Base-by-base conservation (phyloP, 768 basidiomycete genomes). In the Clitopilus passeckerianus region DNA sequence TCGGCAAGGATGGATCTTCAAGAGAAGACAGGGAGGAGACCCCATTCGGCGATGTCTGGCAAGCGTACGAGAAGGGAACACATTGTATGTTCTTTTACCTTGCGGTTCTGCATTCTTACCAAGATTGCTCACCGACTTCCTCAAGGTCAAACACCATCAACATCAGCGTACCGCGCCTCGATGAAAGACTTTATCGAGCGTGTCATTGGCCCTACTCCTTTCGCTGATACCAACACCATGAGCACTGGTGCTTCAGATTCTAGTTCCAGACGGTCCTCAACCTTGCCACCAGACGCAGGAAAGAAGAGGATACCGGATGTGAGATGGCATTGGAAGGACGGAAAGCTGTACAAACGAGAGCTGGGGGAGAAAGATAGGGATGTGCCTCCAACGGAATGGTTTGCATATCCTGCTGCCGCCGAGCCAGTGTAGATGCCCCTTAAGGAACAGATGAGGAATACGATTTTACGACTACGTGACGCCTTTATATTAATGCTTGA, bases 51-150 rank as follows among this genome's bases (percentile, higher is more conserved):
- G 64, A 65, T 52, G 5, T 53, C 23, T 79, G 74, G 57, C 63
- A 78, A 14, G 67, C 74, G 56, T 75, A 80, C 57, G 65, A 71
- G 6, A n/a, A 20, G 1, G 79, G 77, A 15, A 64, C 64, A 15
- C 79, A 80, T 50, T 77, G 79, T 80, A 55, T 37, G 77, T 67
- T 33, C 30, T 53, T 30, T 24, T 16, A 15, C 18, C 56, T 22
- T 56, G 6, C 5, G 15, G 6, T n/a, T 50, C 46, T 50, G 6
- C 46, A 5, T 10, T 18, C 12, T 6, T 18, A 46, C 18, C 9
- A 46, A n/a, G 18, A 20, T 22, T n/a, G 46, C 16, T 18, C 9
- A 50, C 20, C 18, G 4, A 41, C 5, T 15, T 12, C 37, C 37
- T 7, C 27, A 5, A 50, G 46, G 46, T 50, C 18, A 23, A 50